A percentile compares a stretch with the other conserved stretches of the same genome.
These are phyloP conservation scores for Cryptosporidium viatorum DNA, from an alignment of 169 alveolate species.

Conservation along the genomic window DNA sequence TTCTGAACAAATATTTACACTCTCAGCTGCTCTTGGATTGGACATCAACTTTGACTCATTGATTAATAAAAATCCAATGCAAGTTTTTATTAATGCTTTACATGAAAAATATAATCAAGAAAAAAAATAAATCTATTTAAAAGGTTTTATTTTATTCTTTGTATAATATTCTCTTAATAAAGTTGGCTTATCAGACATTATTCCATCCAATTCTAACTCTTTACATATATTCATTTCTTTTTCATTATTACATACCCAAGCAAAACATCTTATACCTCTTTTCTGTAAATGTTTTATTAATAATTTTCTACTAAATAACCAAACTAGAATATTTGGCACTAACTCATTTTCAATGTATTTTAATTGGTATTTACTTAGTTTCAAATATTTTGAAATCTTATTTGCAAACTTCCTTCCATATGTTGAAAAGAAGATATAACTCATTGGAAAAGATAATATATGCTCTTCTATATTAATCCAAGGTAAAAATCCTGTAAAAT, in stretches of 20 bases:
- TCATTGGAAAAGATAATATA: conserved; percentile 63
- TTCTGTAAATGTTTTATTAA: conserved; percentile 59
- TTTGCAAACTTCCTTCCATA: conserved; percentile 11
- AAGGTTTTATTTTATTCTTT: conserved; percentile 29
- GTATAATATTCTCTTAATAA: conserved; percentile 53
- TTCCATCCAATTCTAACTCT: conserved; percentile 64
- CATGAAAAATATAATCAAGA: conserved; percentile 33
- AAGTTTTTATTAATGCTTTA: conserved; percentile 45
- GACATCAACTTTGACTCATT: conserved; percentile 3
- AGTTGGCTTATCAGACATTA: conserved; percentile 62
- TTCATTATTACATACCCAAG: conserved; percentile 70
- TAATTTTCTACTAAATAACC: conserved; percentile 36
- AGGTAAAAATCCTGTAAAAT: conserved; percentile 53
- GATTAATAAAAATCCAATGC: conserved; percentile 46
- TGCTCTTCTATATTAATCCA: conserved; percentile 59
- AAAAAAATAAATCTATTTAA: conserved; percentile 16
- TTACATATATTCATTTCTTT: conserved; percentile 53
- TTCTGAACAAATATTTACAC: conserved; percentile 46
- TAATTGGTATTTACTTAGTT: not conserved
- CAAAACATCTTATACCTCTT: conserved; percentile 71
- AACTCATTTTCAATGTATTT: conserved; percentile 6
- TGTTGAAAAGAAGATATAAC: conserved; percentile 50
- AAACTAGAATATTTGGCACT: conserved; percentile 17
- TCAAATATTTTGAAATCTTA: conserved; percentile 38
- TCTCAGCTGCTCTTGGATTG: conserved; percentile 52